Conservation (phyloP, 2,329 filamentous ascomycete genomes). For the Diaporthe vexans region DNA sequence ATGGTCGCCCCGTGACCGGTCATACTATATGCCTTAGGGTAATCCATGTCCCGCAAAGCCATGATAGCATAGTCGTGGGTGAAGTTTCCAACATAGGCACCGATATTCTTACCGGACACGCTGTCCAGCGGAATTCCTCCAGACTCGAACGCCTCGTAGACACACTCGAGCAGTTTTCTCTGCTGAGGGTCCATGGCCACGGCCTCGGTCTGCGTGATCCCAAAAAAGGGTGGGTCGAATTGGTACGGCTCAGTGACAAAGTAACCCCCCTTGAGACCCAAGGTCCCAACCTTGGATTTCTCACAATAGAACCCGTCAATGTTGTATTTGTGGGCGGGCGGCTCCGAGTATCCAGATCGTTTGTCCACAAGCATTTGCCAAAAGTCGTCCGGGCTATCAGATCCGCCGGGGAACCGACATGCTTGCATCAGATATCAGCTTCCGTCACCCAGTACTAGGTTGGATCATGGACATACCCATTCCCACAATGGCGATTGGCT, state of each 20-base stretch:
- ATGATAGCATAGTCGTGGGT: constrained; percentile 30
- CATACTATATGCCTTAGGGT: too few relatives aligned
- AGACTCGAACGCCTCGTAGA: constrained; percentile 76
- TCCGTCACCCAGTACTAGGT: neutral
- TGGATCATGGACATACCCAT: neutral
- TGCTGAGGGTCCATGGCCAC: constrained; percentile 77
- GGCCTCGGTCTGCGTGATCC: constrained; percentile 77
- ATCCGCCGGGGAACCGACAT: constrained; percentile 22
- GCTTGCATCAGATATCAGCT: neutral
- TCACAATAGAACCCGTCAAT: constrained; percentile 16
- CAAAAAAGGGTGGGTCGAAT: constrained; percentile 67
- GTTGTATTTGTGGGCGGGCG: constrained; percentile 9
- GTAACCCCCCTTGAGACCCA: constrained; percentile 17
- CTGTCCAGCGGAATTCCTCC: constrained; percentile 42
- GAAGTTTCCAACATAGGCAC: constrained; percentile 51
- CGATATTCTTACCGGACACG: constrained; percentile 49
- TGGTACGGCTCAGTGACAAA: constrained; percentile 5
- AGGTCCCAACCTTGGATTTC: constrained; percentile 37
- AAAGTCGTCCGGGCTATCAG: constrained; percentile 4
- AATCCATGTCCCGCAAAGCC: too few relatives aligned
- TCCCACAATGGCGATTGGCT: constrained; percentile 8
- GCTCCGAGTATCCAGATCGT: neutral
- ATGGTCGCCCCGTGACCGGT: constrained; percentile 54
- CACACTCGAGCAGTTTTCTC: constrained; percentile 72
- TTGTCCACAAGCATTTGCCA: constrained; percentile 9